Conservation (phyloP, 345 rosid genomes). For the Euphorbia tirucalli region DNA sequence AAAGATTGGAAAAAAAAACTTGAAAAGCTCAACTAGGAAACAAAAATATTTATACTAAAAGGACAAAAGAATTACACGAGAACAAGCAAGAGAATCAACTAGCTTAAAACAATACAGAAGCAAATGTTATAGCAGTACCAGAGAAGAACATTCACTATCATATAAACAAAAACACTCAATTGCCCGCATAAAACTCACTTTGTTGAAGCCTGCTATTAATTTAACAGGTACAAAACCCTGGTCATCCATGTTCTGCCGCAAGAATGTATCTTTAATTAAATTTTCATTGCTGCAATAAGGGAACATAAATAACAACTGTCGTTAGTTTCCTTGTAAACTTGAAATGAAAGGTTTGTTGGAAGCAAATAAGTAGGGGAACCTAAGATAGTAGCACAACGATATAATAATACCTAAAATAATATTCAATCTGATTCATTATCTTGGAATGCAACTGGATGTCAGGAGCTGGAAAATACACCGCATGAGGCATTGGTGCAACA, state of each 20-base stretch:
- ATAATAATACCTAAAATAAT: slow-evolving; percentile 66
- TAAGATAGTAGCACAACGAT: slow-evolving; percentile 1
- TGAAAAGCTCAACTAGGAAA: not conserved
- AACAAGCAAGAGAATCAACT: not conserved
- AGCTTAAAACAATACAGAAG: not conserved
- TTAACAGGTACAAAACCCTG: slow-evolving; percentile 77
- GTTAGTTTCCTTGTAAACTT: slow-evolving; percentile 20
- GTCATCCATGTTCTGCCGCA: slow-evolving; percentile 83
- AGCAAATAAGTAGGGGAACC: not conserved
- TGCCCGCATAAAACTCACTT: slow-evolving; percentile 44
- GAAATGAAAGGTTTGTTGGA: slow-evolving; percentile 1
- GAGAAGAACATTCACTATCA: slow-evolving; percentile 2
- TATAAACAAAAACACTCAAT: slow-evolving; percentile 17
- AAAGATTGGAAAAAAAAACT: not conserved
- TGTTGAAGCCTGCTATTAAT: slow-evolving; percentile 74
- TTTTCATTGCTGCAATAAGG: slow-evolving; percentile 69
- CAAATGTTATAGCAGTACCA: slow-evolving; percentile 7
- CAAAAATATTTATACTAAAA: not conserved
- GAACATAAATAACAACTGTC: slow-evolving; percentile 18
- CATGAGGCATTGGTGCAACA: slow-evolving; percentile 40
- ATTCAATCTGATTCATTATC: slow-evolving; percentile 69
- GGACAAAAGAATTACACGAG: not conserved
- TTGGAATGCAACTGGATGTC: slow-evolving; percentile 53
- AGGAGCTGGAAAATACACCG: slow-evolving; percentile 42
- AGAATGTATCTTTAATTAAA: slow-evolving; percentile 66